phyloP scores from a whole-genome alignment of 352 stramenopile genomes.

The Phytophthora vignae region DNA sequence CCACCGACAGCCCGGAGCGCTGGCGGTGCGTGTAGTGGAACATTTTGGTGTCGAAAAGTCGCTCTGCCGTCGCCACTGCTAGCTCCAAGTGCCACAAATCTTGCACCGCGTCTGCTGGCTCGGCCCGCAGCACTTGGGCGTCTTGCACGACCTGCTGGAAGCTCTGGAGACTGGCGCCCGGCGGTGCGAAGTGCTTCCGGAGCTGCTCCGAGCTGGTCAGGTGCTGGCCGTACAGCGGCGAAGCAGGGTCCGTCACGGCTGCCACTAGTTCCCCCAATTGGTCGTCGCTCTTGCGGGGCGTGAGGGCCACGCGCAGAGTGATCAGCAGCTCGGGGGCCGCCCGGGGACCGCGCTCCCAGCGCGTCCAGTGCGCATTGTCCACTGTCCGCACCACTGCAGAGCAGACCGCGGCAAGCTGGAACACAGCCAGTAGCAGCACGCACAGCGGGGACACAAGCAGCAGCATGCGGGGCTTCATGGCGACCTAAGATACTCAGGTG shows the following conservation, averaged over 20 bases:
- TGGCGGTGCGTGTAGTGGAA: constrained; percentile 55
- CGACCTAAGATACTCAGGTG: too few species aligned
- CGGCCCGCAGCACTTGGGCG: constrained; percentile 9
- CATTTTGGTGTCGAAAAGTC: constrained; percentile 60
- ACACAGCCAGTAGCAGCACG: constrained; percentile 6
- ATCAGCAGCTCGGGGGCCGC: constrained; percentile 33
- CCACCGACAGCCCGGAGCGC: constrained; percentile 39
- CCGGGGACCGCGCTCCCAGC: constrained; percentile 40
- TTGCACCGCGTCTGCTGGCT: constrained; percentile 33
- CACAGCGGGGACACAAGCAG: constrained; percentile 7
- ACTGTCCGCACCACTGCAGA: constrained; percentile 17
- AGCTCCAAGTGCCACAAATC: constrained; percentile 64
- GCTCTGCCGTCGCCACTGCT: constrained; percentile 50
- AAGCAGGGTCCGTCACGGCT: constrained; percentile 56
- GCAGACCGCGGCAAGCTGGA: constrained; percentile 4
- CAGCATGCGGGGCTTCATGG: constrained; percentile 12
- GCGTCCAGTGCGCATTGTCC: constrained; percentile 25
- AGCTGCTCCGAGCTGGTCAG: constrained; percentile 43
- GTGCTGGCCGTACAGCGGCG: constrained; percentile 61
- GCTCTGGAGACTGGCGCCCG: constrained; percentile 11
- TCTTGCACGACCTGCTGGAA: constrained; percentile 23
- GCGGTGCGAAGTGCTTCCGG: constrained; percentile 48
- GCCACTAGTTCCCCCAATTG: constrained; percentile 52
- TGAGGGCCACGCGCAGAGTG: constrained; percentile 51
- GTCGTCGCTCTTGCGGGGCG: constrained; percentile 33